A percentile compares a stretch with the other conserved stretches of the same genome.
Evolutionary conservation across 352 stramenopile species (phyloP).

Genomic region (Phytophthora pluvialis): DNA sequence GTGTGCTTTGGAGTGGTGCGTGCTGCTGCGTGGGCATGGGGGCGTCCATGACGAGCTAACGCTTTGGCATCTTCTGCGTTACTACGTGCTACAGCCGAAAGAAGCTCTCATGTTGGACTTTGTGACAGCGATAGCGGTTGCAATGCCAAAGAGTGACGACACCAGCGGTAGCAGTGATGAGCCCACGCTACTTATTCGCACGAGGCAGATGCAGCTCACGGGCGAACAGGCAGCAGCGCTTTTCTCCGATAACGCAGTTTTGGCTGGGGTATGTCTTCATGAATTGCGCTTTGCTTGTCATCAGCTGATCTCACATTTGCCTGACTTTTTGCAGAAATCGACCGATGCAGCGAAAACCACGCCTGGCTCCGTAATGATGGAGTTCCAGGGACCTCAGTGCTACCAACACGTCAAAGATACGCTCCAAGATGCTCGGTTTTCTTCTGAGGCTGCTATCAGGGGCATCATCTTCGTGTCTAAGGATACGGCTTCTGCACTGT

Average conservation of each 20-base stretch:
- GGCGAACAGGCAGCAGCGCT: constrained; percentile 43
- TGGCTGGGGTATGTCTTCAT: constrained; percentile 20
- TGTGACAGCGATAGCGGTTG: constrained; percentile 41
- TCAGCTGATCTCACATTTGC: background rate
- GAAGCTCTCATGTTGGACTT: constrained; percentile 58
- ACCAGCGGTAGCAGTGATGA: background rate
- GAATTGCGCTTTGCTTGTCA: background rate
- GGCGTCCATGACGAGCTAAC: background rate
- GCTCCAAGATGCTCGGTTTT: constrained; percentile 35
- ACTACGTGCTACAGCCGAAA: constrained; percentile 37
- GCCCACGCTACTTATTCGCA: constrained; percentile 47
- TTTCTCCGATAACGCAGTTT: constrained; percentile 25
- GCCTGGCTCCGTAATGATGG: constrained; percentile 58
- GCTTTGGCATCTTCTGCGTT: background rate
- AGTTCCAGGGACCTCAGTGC: constrained; percentile 51
- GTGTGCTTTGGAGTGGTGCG: constrained; percentile 56
- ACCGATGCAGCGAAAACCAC: constrained; percentile 34
- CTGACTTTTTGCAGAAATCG: constrained; percentile 37
- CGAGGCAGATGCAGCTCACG: constrained; percentile 58
- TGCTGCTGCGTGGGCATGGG: background rate
- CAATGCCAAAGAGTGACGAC: constrained; percentile 7
- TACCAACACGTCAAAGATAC: constrained; percentile 26
- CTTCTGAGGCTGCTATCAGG: constrained; percentile 16
- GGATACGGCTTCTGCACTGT: constrained; percentile 41
- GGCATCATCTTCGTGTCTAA: constrained; percentile 40